Base-by-base conservation (phyloP, 345 rosid genomes). In the Garcia nutans region DNA sequence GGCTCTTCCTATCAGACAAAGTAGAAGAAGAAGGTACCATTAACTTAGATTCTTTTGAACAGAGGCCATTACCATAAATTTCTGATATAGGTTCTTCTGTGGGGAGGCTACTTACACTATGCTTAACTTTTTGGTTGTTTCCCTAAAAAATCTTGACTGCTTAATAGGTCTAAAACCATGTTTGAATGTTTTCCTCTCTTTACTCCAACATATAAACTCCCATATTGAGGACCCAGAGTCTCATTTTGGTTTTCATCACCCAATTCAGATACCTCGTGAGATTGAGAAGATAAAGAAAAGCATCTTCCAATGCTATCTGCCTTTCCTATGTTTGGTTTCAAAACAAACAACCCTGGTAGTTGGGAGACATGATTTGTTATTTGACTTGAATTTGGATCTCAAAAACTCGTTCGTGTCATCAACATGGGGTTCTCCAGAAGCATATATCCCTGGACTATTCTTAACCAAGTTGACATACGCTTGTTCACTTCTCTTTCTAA, bases 1-100 rank as follows among this genome's bases (percentile, higher is more conserved):
- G 74, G 77, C 82, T 85, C 78, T 83, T 80, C 84, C 71, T 17
- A 65, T 68, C 76, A 54, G 72, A 75, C 24, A 65, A 73, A 72
- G 37, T 41, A 24, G 81, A 73, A 71, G 84, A 78, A 73, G 86
- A 79, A 76, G 68, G 28, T 65, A 52, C 66, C 16, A 50, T 71
- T 0, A 50, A 17, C 76, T 79, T 73, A 28, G 83, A 57, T 61
- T 88, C 87, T 72, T 78, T 70, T 64, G 31, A 60, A 49, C 77
- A 79, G 58, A n/a, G 57, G 49, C n/a, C n/a, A n/a, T n/a, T n/a
- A n/a, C n/a, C n/a, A n/a, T n/a, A n/a, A n/a, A n/a, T n/a, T n/a
- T n/a, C n/a, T n/a, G n/a, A n/a, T n/a, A n/a, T n/a, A n/a, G n/a
- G n/a, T n/a, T n/a, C n/a, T n/a, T n/a, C n/a, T n/a, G n/a, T n/a